Base-by-base conservation (phyloP, 805 yeast species). In the Ogataea kodamae region DNA sequence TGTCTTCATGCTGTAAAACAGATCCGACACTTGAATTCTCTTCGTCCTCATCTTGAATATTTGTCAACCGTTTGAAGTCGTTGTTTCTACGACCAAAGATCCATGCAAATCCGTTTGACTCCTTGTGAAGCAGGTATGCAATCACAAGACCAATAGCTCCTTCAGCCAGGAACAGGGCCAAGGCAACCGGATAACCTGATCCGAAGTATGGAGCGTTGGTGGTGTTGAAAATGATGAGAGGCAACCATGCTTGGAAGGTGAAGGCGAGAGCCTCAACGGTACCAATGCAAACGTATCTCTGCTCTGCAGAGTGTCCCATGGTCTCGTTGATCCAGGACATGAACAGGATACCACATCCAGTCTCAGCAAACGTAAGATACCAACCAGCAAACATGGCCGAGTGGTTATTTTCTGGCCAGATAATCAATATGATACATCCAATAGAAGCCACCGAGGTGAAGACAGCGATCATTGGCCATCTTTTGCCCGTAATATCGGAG, bases 231-330 rank as follows among this genome's bases (percentile, higher is more conserved):
- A 61, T 43, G 13, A 57, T 45, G 5, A 57, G 40, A 26, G 64
- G 66, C 18, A 60, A 31, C 60, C 62, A 59, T 9, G 66, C 61
- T 35, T 50, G 54, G 25, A 60, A 48, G 5, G 60, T 53, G 38
- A 50, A 58, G 3, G 61, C 44, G 30, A 58, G 33, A 3, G 59
- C 52, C 20, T 59, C 57, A 15, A 55, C 61, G 9, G 56, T 49
- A n/a, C 57, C 61, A 23, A 55, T 51, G 22, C 53, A 45, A 38
- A 54, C 42, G 33, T 39, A 40, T 35, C 54, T 46, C 19, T 50
- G 54, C 23, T 51, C 48, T 9, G 54, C 47, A 16, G 53, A 47
- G 22, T 48, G 50, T 17, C 50, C 37, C 22, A 57, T 43, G 7
- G 46, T 40, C 34, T 55, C 61, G 35, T 55, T 52, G 15, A 56